A percentile compares a stretch with the other conserved stretches of the same genome.
These are phyloP conservation scores for Gnetum montanum DNA, from an alignment of 75 land plant species.

Conservation along the genomic window DNA sequence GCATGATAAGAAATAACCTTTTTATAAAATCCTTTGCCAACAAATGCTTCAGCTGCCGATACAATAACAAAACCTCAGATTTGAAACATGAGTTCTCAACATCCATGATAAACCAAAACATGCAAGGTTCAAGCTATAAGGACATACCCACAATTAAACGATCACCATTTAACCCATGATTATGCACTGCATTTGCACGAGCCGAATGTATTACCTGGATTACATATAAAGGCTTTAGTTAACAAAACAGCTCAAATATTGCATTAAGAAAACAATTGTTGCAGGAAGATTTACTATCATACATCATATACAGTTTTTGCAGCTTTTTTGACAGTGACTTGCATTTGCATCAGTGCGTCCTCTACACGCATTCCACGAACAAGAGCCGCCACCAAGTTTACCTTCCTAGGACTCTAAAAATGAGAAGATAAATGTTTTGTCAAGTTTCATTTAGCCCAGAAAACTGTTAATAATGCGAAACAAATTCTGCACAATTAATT, in stretches of 20 bases:
- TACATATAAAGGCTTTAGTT: no score
- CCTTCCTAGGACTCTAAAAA: slow-evolving; percentile 88
- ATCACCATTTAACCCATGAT: slow-evolving; percentile 77
- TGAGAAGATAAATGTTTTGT: background rate
- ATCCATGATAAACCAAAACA: no score
- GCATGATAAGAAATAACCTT: slow-evolving; percentile 67
- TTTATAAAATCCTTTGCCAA: slow-evolving; percentile 76
- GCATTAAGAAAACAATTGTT: background rate
- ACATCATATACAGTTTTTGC: slow-evolving; percentile 83
- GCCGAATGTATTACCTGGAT: slow-evolving; percentile 89
- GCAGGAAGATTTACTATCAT: background rate
- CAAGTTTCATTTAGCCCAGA: background rate
- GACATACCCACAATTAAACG: slow-evolving; percentile 78
- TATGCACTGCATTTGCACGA: slow-evolving; percentile 92
- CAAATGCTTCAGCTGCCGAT: slow-evolving; percentile 86
- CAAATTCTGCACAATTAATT: background rate
- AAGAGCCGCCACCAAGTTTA: slow-evolving; percentile 82
- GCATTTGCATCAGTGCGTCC: slow-evolving; percentile 85
- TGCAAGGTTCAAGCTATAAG: no score
- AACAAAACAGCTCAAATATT: background rate
- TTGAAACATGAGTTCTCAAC: background rate
- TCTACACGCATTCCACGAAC: slow-evolving; percentile 98
- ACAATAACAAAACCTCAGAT: slow-evolving; percentile 1
- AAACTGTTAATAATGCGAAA: background rate
- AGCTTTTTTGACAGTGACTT: slow-evolving; percentile 79